phyloP scores from a whole-genome alignment of 75 land plant genomes.

The Pseudotsuga menziesii region DNA sequence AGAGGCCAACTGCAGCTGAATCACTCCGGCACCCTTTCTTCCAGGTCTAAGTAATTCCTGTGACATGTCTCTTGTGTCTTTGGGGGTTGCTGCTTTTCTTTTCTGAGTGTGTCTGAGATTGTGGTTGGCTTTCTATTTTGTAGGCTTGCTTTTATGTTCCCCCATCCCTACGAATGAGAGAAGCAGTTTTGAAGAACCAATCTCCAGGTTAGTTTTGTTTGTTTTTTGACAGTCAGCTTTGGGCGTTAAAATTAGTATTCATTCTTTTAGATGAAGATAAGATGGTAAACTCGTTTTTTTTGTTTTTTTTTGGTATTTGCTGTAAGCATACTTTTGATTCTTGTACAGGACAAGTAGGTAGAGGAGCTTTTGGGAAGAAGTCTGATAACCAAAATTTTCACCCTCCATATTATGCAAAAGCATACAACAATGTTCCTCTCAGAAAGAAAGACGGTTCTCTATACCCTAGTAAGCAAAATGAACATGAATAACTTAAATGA shows the following conservation, averaged over 20 bases:
- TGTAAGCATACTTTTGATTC: background rate
- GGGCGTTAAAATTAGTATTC: no score
- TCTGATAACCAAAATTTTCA: slow-evolving; percentile 1
- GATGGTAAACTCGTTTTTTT: no score
- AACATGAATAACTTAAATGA: background rate
- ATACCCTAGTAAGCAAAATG: background rate
- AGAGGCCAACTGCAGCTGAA: slow-evolving; percentile 45
- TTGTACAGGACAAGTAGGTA: background rate
- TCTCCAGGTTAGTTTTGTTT: background rate
- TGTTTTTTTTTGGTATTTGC: background rate
- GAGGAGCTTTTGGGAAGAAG: background rate
- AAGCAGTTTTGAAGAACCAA: background rate
- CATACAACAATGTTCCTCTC: background rate
- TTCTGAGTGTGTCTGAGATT: background rate
- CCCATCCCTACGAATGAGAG: slow-evolving; percentile 6
- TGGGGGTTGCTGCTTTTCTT: background rate
- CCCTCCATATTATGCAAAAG: background rate
- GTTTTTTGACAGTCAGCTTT: no score
- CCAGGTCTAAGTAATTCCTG: slow-evolving; percentile 21
- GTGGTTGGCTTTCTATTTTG: background rate
- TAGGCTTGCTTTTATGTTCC: slow-evolving; percentile 4
- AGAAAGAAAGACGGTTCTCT: background rate
- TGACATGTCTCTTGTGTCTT: background rate
- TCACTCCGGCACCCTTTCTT: slow-evolving; percentile 49
- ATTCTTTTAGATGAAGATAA: no score